These are phyloP conservation scores for Ceratocystis diversiconidia DNA, from an alignment of 2,329 filamentous ascomycete genomes.

Conservation along the genomic window DNA sequence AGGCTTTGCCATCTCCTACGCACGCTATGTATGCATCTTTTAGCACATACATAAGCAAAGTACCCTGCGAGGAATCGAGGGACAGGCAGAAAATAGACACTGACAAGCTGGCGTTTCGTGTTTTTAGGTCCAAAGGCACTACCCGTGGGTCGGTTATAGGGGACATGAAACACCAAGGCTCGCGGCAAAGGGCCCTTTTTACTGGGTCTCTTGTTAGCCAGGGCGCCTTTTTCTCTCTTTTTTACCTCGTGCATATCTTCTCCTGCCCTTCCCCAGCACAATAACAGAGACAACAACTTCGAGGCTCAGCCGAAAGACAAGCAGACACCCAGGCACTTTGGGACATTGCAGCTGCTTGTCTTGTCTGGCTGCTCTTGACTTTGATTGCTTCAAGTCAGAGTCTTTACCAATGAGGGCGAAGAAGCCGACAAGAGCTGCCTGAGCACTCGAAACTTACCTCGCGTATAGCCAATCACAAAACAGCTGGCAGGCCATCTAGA, in stretches of 20 bases:
- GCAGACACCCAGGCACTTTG: too few species aligned
- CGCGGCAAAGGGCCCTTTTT: slow-evolving; percentile 7
- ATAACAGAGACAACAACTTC: too few species aligned
- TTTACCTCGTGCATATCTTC: not conserved
- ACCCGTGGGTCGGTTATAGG: slow-evolving; percentile 3
- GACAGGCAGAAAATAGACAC: not conserved
- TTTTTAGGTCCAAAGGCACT: slow-evolving; percentile 5
- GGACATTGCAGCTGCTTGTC: too few species aligned
- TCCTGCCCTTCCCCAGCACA: not conserved
- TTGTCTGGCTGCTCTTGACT: too few species aligned
- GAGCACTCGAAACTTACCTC: too few species aligned
- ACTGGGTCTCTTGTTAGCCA: not conserved
- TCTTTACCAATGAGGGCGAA: too few species aligned
- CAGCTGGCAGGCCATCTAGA: too few species aligned
- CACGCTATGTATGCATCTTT: not conserved
- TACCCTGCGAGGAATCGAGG: not conserved
- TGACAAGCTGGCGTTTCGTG: slow-evolving; percentile 12
- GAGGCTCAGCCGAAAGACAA: too few species aligned
- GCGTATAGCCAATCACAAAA: too few species aligned
- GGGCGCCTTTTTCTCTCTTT: too few species aligned
- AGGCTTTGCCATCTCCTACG: not conserved
- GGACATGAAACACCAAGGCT: slow-evolving; percentile 14
- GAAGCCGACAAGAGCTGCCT: too few species aligned
- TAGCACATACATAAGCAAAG: not conserved
- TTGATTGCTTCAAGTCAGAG: too few species aligned